Conservation (phyloP, 768 basidiomycete genomes). For the Neoboletus brunneissimus region DNA sequence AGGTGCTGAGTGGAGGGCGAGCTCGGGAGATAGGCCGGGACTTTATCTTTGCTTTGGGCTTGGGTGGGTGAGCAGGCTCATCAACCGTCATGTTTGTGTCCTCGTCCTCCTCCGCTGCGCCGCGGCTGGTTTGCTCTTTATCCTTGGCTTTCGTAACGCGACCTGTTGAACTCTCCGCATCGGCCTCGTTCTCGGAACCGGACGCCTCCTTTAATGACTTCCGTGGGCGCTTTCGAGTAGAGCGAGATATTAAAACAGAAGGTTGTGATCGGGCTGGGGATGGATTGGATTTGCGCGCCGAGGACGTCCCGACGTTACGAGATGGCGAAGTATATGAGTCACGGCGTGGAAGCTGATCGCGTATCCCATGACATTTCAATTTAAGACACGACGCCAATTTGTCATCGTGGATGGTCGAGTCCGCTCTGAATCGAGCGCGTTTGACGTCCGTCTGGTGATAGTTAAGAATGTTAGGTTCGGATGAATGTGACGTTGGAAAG, state of each 20-base stretch:
- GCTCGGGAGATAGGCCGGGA: conserved; percentile 13
- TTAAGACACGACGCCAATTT: conserved; percentile 61
- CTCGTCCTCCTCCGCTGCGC: neutral
- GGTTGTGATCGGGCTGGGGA: conserved; percentile 26
- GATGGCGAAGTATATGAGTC: neutral
- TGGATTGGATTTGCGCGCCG: conserved; percentile 22
- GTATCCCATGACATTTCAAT: conserved; percentile 51
- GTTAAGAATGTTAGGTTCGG: neutral
- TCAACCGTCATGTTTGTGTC: conserved; percentile 11
- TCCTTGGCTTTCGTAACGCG: conserved; percentile 9
- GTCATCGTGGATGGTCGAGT: conserved; percentile 63
- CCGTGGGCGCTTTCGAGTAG: conserved; percentile 26
- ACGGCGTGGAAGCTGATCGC: conserved; percentile 16
- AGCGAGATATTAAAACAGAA: conserved; percentile 2
- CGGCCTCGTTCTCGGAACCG: conserved; percentile 20
- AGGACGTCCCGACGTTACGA: conserved; percentile 6
- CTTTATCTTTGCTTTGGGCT: conserved; percentile 12
- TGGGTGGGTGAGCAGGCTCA: conserved; percentile 2
- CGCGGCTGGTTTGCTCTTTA: neutral
- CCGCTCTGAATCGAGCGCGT: conserved; percentile 76
- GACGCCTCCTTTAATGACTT: conserved; percentile 20
- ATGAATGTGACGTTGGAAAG: neutral
- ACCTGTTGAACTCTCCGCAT: conserved; percentile 5
- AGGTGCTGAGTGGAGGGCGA: conserved; percentile 5
- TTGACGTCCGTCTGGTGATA: conserved; percentile 58